Evolutionary conservation across 2,329 filamentous ascomycete species (phyloP).

Genomic region (Cladosporium velox): DNA sequence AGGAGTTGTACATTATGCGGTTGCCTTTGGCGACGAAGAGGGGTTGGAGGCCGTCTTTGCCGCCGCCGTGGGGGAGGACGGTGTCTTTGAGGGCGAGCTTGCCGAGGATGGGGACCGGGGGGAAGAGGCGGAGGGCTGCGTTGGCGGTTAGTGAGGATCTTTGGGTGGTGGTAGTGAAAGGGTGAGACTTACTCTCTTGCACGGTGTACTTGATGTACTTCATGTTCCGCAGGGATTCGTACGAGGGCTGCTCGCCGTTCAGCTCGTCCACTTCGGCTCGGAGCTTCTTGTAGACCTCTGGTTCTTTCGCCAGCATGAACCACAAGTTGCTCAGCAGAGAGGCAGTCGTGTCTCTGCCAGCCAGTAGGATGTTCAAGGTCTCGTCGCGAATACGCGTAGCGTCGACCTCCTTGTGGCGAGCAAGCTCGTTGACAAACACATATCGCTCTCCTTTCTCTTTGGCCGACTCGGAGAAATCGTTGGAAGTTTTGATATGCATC

Average conservation of each 20-base stretch:
- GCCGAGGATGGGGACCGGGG: conserved; percentile 74
- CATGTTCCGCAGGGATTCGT: conserved; percentile 29
- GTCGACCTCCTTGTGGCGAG: conserved; percentile 48
- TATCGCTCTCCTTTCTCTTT: conserved; percentile 44
- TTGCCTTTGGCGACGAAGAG: conserved; percentile 44
- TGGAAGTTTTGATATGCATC: conserved; percentile 20
- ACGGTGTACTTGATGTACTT: conserved; percentile 57
- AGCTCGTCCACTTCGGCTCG: conserved; percentile 28
- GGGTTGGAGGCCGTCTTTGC: conserved; percentile 53
- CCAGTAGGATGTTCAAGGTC: conserved; percentile 51
- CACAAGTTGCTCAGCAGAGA: conserved; percentile 47
- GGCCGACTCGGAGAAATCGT: conserved; percentile 8
- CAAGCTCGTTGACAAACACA: conserved; percentile 60
- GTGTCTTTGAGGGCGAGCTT: conserved; percentile 72
- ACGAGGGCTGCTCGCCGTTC: conserved; percentile 45
- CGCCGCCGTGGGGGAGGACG: conserved; percentile 65
- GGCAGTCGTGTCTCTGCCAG: conserved; percentile 55
- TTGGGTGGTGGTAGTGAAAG: neutral
- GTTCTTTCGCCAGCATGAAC: conserved; percentile 31
- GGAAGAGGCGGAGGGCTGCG: conserved; percentile 65
- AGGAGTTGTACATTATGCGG: conserved; percentile 30
- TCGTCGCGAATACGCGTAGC: conserved; percentile 44
- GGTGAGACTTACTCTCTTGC: conserved; percentile 50
- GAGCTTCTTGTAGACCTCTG: conserved; percentile 29
- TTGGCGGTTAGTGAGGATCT: neutral